phyloP scores from a whole-genome alignment of 306 rosid species.

The Quercus berberidifolia region DNA sequence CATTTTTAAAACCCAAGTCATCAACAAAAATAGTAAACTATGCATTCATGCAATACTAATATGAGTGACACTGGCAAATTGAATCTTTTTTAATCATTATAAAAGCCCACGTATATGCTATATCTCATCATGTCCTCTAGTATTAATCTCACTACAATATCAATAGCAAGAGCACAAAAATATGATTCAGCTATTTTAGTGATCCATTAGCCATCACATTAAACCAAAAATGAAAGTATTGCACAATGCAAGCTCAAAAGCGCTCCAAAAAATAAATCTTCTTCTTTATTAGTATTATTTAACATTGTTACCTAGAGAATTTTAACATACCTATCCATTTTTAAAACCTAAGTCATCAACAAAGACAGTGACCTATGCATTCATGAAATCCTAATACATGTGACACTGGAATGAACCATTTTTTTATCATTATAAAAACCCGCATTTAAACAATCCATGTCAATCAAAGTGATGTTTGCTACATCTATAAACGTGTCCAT shows the following conservation, averaged over 20 bases:
- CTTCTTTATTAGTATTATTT: background rate
- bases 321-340: background rate
- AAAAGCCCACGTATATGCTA: background rate
- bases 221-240: too few relatives aligned
- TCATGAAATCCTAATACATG: background rate
- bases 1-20: background rate
- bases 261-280: too few relatives aligned
- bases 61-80: background rate
- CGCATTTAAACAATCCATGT: background rate
- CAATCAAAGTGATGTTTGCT: background rate
- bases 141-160: too few relatives aligned
- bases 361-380: background rate
- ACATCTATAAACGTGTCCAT: background rate
- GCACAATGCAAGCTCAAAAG: too few relatives aligned
- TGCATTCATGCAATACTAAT: background rate
- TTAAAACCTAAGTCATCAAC: background rate
- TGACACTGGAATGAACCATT: background rate
- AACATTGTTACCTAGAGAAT: background rate
- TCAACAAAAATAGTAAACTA: background rate
- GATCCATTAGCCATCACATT: too few relatives aligned
- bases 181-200: too few relatives aligned
- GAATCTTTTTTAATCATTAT: background rate
- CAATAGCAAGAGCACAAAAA: too few relatives aligned
- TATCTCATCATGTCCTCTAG: background rate
- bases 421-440: background rate